Evolutionary conservation across 2,329 filamentous ascomycete genomes (phyloP).

Genomic region (Orbilia brochopaga): DNA sequence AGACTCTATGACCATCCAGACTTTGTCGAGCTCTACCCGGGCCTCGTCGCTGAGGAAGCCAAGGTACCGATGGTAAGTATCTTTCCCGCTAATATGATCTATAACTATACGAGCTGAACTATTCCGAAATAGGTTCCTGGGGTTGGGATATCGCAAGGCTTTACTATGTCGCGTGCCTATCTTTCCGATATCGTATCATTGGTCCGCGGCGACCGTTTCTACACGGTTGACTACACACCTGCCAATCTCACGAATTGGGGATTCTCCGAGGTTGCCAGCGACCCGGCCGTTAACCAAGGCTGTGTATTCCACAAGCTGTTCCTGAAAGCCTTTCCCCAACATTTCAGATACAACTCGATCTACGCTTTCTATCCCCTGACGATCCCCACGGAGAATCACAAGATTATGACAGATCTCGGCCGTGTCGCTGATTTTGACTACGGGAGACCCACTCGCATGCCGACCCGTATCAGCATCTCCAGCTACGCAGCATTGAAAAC

Average conservation of each 20-base stretch:
- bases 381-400: constrained; percentile 73
- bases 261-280: constrained; percentile 74
- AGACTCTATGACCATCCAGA: constrained; percentile 79
- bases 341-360: constrained; percentile 77
- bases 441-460: constrained; percentile 67
- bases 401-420: constrained; percentile 72
- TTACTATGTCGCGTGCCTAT: constrained; percentile 77
- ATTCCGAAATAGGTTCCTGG: constrained; percentile 63
- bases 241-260: constrained; percentile 83
- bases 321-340: constrained; percentile 76
- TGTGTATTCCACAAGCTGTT: constrained; percentile 86
- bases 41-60: constrained; percentile 75
- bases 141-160: constrained; percentile 75
- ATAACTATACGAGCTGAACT: too few species aligned
- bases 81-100: neutral
- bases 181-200: constrained; percentile 79
- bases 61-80: constrained; percentile 70
- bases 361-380: constrained; percentile 79
- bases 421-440: constrained; percentile 70
- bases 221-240: constrained; percentile 75
- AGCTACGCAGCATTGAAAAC: constrained; percentile 69
- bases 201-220: constrained; percentile 78
- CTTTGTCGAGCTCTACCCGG: constrained; percentile 79
- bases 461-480: constrained; percentile 64
- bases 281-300: constrained; percentile 76